Percentiles rank a stretch among this genome's conserved stretches.
Conservation (phyloP, 2,329 filamentous ascomycete species). For the Fusarium poae region DNA sequence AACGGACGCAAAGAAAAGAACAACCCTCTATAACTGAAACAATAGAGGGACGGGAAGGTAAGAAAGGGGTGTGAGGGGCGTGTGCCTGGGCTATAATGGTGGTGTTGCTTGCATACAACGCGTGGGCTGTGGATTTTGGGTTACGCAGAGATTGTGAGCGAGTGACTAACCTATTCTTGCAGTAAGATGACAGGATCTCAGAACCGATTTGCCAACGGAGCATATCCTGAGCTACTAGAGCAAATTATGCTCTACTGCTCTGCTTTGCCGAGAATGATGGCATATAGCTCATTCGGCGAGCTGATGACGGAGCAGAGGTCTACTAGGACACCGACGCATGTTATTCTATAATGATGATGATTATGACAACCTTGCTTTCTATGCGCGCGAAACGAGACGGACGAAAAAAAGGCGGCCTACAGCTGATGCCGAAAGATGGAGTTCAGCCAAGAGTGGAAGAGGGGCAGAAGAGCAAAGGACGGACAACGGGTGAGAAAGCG, state of each 20-base stretch:
- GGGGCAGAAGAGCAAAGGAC: conserved; percentile 25
- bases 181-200: conserved; percentile 35
- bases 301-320: conserved; percentile 30
- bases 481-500: not conserved
- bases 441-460: conserved; percentile 22
- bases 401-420: conserved; percentile 23
- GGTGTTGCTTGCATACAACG: conserved; percentile 43
- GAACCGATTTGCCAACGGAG: conserved; percentile 19
- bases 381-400: conserved; percentile 18
- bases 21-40: conserved; percentile 15
- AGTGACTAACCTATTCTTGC: conserved; percentile 31
- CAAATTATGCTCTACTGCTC: conserved; percentile 25
- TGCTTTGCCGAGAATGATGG: conserved; percentile 14
- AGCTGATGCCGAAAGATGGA: conserved; percentile 24
- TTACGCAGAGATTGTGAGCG: conserved; percentile 25
- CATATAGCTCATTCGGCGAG: conserved; percentile 15
- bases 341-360: conserved; percentile 26
- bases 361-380: conserved; percentile 31
- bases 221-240: conserved; percentile 26
- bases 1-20: conserved; percentile 14
- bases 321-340: conserved; percentile 23
- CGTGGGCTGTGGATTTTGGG: conserved; percentile 33
- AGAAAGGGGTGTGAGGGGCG: conserved; percentile 39
- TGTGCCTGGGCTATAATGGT: conserved; percentile 36
- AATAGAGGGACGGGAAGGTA: conserved; percentile 36